Conservation (phyloP, 2,329 filamentous ascomycete species). For the Emericellopsis cladophorae region DNA sequence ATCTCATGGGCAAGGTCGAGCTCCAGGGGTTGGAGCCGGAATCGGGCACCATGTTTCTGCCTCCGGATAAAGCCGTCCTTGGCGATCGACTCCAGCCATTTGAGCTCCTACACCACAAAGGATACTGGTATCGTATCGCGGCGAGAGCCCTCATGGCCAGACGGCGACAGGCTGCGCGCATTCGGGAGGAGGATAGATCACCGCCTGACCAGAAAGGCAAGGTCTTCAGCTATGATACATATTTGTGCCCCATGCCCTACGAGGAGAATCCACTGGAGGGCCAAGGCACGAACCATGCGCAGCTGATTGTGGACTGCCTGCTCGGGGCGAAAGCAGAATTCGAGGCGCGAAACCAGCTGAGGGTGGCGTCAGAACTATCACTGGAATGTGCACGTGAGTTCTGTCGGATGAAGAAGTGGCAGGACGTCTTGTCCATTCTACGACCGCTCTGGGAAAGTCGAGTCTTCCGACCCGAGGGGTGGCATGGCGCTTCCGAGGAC, state of each 20-base stretch:
- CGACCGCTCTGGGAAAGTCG: slow-evolving; percentile 44
- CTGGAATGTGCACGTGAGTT: slow-evolving; percentile 46
- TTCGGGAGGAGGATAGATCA: slow-evolving; percentile 45
- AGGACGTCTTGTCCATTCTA: slow-evolving; percentile 39
- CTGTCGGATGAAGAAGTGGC: slow-evolving; percentile 35
- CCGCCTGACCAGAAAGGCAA: slow-evolving; percentile 33
- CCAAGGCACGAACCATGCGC: slow-evolving; percentile 39
- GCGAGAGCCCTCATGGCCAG: slow-evolving; percentile 43
- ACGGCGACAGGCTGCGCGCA: slow-evolving; percentile 37
- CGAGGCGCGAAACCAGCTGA: slow-evolving; percentile 36
- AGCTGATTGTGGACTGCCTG: slow-evolving; percentile 40
- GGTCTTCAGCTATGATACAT: slow-evolving; percentile 49
- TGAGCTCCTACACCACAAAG: slow-evolving; percentile 52
- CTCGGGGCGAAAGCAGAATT: slow-evolving; percentile 40
- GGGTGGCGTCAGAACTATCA: slow-evolving; percentile 41
- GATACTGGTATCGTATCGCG: slow-evolving; percentile 54
- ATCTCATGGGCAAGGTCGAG: slow-evolving; percentile 41
- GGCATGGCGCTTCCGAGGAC: slow-evolving; percentile 47
- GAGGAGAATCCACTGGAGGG: slow-evolving; percentile 42
- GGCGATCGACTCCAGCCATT: slow-evolving; percentile 48
- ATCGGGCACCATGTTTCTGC: slow-evolving; percentile 31
- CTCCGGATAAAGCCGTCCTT: slow-evolving; percentile 44
- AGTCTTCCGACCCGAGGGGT: slow-evolving; percentile 44
- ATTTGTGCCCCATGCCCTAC: slow-evolving; percentile 52
- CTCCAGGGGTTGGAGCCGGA: slow-evolving; percentile 35